A percentile compares a stretch with the other conserved stretches of the same genome.
Evolutionary conservation across 2,329 filamentous ascomycete genomes (phyloP).

Genomic region (Alternaria arborescens): DNA sequence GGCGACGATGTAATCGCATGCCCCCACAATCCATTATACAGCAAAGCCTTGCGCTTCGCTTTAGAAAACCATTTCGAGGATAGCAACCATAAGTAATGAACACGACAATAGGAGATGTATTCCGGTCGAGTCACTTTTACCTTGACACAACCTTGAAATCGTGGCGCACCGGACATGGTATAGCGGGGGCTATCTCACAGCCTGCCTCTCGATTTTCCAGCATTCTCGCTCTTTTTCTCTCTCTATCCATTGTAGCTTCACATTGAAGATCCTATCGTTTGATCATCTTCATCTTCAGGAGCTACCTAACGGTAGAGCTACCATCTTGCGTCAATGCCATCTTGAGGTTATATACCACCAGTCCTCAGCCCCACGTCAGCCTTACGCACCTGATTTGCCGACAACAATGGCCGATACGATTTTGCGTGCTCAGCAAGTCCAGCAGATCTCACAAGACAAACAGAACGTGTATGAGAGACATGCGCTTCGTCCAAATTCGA

Average conservation of each 20-base stretch:
- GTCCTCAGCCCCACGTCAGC: background rate
- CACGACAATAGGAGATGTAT: too few relatives aligned
- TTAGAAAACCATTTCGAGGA: too few relatives aligned
- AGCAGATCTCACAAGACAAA: rapidly evolving
- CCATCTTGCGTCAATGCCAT: background rate
- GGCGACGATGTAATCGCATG: too few relatives aligned
- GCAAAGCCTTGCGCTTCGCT: too few relatives aligned
- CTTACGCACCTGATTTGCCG: background rate
- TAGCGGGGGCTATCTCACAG: too few relatives aligned
- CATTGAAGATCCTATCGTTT: rapidly evolving
- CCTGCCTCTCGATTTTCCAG: too few relatives aligned
- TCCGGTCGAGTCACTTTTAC: rapidly evolving
- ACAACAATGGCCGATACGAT: background rate
- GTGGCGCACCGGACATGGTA: too few relatives aligned
- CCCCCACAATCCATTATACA: too few relatives aligned
- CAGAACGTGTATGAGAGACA: background rate
- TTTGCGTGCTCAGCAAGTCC: too few relatives aligned
- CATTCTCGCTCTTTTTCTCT: too few relatives aligned
- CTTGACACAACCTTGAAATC: too few relatives aligned
- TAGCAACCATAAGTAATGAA: rapidly evolving
- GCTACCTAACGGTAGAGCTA: background rate
- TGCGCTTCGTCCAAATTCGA: background rate
- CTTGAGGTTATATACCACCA: background rate
- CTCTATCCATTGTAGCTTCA: too few relatives aligned
- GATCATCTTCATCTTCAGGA: background rate